phyloP scores from a whole-genome alignment of 1,284 basidiomycete species.

The Erythrobasidium hasegawianum region DNA sequence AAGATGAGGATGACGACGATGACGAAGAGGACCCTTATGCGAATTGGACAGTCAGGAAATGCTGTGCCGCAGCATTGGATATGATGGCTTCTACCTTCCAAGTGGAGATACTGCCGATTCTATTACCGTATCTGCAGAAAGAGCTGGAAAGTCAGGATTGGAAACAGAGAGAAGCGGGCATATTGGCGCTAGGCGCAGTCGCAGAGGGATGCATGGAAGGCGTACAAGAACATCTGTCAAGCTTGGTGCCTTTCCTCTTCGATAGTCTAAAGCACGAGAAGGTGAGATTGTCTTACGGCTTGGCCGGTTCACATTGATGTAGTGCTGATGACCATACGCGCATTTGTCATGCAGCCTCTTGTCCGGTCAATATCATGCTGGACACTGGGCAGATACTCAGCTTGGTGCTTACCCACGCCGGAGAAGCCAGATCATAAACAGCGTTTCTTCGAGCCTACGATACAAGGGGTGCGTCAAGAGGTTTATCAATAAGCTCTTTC shows the following conservation, averaged over 20 bases:
- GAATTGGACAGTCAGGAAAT: slow-evolving; percentile 98
- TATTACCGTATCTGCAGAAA: slow-evolving; percentile 85
- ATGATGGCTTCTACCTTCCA: slow-evolving; percentile 92
- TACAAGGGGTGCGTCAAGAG: slow-evolving; percentile 82
- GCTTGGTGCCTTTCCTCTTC: slow-evolving; percentile 87
- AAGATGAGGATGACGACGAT: slow-evolving; percentile 81
- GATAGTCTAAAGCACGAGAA: slow-evolving; percentile 86
- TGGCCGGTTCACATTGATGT: background rate
- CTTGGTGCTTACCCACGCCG: slow-evolving; percentile 81
- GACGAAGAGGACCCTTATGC: slow-evolving; percentile 96
- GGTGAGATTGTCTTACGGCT: slow-evolving; percentile 52
- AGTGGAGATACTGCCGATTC: slow-evolving; percentile 76
- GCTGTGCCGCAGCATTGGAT: slow-evolving; percentile 94
- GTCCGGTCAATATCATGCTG: slow-evolving; percentile 98
- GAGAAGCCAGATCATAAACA: slow-evolving; percentile 79
- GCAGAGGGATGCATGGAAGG: slow-evolving; percentile 98
- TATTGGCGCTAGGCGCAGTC: slow-evolving; percentile 94
- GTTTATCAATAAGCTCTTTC: background rate
- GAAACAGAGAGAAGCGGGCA: slow-evolving; percentile 91
- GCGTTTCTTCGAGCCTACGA: slow-evolving; percentile 88
- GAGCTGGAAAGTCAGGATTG: slow-evolving; percentile 92
- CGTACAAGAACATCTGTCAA: slow-evolving; percentile 88
- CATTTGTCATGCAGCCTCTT: slow-evolving; percentile 76
- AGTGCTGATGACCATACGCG: too few relatives aligned
- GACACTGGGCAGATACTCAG: slow-evolving; percentile 97